Percentiles rank a stretch among this genome's conserved stretches.
These are phyloP conservation scores for Skeletonema costatum DNA, from an alignment of 108 stramenopile genomes.

Conservation along the genomic window DNA sequence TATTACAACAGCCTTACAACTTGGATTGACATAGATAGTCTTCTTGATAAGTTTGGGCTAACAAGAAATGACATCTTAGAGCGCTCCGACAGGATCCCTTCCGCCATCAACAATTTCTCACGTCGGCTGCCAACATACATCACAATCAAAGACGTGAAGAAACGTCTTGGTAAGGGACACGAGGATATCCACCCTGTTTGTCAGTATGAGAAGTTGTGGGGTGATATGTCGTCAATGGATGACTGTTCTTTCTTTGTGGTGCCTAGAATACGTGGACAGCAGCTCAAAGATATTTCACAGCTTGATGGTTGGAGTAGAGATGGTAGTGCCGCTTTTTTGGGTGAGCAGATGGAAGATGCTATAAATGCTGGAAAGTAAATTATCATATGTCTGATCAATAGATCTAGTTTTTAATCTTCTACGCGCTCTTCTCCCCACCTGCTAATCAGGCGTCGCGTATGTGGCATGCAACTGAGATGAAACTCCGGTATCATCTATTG, in stretches of 20 bases:
- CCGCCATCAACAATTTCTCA: constrained; percentile 50
- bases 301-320: constrained; percentile 70
- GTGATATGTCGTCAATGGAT: constrained; percentile 58
- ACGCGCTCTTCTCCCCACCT: no score
- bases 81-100: constrained; percentile 33
- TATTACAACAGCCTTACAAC: constrained; percentile 69
- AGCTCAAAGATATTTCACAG: constrained; percentile 60
- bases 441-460: no score
- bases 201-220: constrained; percentile 71
- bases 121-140: constrained; percentile 55
- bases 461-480: no score
- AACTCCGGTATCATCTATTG: no score
- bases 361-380: no score
- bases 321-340: constrained; percentile 54
- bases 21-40: constrained; percentile 61
- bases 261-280: constrained; percentile 52
- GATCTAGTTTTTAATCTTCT: no score
- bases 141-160: constrained; percentile 67
- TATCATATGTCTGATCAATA: no score
- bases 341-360: neutral
- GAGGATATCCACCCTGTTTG: constrained; percentile 64
- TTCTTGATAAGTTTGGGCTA: constrained; percentile 47
- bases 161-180: constrained; percentile 64
- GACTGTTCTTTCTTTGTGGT: constrained; percentile 62
- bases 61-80: constrained; percentile 38